Conservation (phyloP, 306 rosid species). For the Casuarina equisetifolia region DNA sequence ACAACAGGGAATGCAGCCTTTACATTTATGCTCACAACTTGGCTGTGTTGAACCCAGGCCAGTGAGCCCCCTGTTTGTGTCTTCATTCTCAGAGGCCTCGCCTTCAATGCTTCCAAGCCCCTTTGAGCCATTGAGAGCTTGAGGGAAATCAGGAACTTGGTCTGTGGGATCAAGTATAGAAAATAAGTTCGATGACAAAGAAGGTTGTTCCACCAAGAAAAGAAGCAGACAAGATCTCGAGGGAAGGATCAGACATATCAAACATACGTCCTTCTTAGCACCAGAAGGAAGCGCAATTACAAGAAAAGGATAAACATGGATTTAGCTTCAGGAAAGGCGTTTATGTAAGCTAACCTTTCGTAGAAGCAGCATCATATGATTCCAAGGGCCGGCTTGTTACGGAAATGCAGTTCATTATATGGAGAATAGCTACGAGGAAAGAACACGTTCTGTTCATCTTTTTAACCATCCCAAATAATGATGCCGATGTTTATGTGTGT, state of each 20-base stretch:
- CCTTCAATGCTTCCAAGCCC: slow-evolving; percentile 17
- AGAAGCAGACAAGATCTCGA: not conserved
- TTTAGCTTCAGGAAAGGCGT: not conserved
- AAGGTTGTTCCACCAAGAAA: not conserved
- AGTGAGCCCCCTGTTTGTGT: slow-evolving; percentile 16
- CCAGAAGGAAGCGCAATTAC: not conserved
- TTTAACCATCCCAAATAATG: not conserved
- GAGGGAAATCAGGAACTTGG: slow-evolving; percentile 5
- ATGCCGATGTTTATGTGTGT: not conserved
- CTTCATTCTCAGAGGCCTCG: not conserved
- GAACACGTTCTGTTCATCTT: slow-evolving; percentile 22
- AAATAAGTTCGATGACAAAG: not conserved
- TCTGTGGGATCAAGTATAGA: slow-evolving; percentile 18
- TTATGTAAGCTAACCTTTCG: slow-evolving; percentile 16
- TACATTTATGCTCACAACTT: slow-evolving; percentile 35
- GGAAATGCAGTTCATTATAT: slow-evolving; percentile 16
- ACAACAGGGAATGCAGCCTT: slow-evolving; percentile 37
- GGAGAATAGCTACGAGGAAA: slow-evolving; percentile 9
- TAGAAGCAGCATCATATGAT: not conserved
- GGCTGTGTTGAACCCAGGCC: slow-evolving; percentile 48
- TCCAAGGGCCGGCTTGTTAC: slow-evolving; percentile 29
- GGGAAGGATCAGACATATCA: not conserved
- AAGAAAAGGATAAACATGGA: no score
- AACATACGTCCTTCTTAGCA: not conserved
- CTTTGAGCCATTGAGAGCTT: slow-evolving; percentile 18